Conservation (phyloP, 192 early-diverging fungal genomes). For the Funneliformis mosseae region DNA sequence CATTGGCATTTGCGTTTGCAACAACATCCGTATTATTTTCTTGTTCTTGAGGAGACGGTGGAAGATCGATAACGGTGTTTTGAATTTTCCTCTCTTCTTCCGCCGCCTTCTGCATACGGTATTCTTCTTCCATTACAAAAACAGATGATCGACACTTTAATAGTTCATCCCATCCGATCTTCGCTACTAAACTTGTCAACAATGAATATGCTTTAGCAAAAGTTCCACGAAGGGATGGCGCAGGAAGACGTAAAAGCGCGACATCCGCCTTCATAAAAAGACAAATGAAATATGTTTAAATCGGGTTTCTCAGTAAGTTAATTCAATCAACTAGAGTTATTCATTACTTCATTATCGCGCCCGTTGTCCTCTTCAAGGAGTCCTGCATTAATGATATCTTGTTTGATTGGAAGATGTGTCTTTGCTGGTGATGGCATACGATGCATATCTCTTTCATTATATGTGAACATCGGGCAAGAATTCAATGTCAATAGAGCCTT, state of each 20-base stretch:
- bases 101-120: conserved; percentile 71
- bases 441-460: conserved; percentile 81
- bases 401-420: conserved; percentile 86
- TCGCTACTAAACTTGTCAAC: conserved; percentile 75
- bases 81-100: conserved; percentile 63
- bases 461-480: conserved; percentile 99
- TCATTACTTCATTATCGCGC: conserved; percentile 54
- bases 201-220: conserved; percentile 88
- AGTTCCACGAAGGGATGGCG: conserved; percentile 89
- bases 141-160: conserved; percentile 81
- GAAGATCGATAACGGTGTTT: not conserved
- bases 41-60: conserved; percentile 35
- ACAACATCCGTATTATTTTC: conserved; percentile 45
- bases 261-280: conserved; percentile 47
- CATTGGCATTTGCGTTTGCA: conserved; percentile 23
- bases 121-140: conserved; percentile 99
- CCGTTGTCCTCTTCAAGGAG: conserved; percentile 64
- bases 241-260: conserved; percentile 81
- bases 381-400: conserved; percentile 65
- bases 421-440: conserved; percentile 89
- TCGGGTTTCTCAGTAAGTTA: not conserved
- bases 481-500: conserved; percentile 94
- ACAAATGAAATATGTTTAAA: not conserved
- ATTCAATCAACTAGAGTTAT: not conserved
- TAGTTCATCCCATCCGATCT: conserved; percentile 96